Base-by-base conservation (phyloP, 2,329 filamentous ascomycete species). In the Stylonectria norvegica region DNA sequence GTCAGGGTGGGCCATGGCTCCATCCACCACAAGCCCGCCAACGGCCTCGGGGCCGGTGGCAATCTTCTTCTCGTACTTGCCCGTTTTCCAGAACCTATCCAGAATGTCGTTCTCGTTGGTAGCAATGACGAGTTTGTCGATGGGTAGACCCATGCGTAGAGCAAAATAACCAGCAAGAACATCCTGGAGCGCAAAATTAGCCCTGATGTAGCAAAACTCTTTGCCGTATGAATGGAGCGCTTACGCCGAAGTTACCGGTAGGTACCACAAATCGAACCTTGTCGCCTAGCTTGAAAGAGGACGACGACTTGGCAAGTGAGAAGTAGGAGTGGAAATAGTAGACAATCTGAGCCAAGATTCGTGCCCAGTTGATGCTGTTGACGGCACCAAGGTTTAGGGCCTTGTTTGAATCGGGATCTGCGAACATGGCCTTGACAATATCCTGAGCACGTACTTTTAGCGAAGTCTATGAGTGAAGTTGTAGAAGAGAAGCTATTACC, bases 101-200 rank as follows among this genome's bases (percentile, higher is more conserved):
- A 98, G 78, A 46, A 97, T 97, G 59, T 97, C 93, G 69, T 98
- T 98, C 69, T 94, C 90, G 65, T 97, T 97, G 36, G 91, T 97
- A 1, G 91, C 89, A 41, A 96, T 85, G 55, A 95, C 81, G 20
- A 98, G 80, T 69, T 91, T 95, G 48, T 93, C 85, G 3, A 84
- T 74, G 4, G 90, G 90, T 3, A 97, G 76, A 40, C 89, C 90
- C 89, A 95, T 95, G 55, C 82, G 76, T 55, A 85, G 84, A 15
- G 91, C 90, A 59, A 97, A 96, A 70, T 91, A 97, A 36, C 91
- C 91, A 1, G 88, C 87, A 4, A 97, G 75, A 52, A 98, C 89
- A 62, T 97, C 89, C n/a, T n/a, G n/a, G n/a, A n/a, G n/a, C n/a
- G n/a, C n/a, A n/a, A 47, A 91, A 32, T 40, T 15, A 23, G 19